Base-by-base conservation (phyloP, 768 basidiomycete genomes). In the Cystoderma amianthinum region DNA sequence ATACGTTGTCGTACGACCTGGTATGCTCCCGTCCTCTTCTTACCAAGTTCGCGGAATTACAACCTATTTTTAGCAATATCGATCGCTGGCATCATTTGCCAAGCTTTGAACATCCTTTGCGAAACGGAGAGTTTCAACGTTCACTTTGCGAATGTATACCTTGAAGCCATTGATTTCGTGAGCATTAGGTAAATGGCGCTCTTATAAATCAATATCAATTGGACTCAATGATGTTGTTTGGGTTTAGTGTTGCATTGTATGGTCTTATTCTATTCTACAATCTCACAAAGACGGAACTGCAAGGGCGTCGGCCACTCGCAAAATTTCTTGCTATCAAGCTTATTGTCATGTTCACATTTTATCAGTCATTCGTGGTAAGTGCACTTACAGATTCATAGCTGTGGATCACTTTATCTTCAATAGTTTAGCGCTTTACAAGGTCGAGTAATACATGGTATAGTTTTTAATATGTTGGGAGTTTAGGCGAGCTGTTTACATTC, bases 311-410 rank as follows among this genome's bases (percentile, higher is more conserved):
- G 19, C 93, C 91, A 18, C 63, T 93, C 19, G 77, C 82, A 18
- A 94, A 94, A 65, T 95, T 95, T 59, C 55, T 94, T 45, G 65
- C 78, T 2, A 92, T 95, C 67, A 94, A 94, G 59, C 63, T 87
- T 21, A 85, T 90, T 37, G 85, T 91, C 33, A 80, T 91, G 77
- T 80, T 85, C 57, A 91, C 89, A 0, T 93, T 88, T 60, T 95
- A 93, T 58, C 92, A 93, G 53, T 69, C 74, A 1, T 85, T 90
- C 51, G 59, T 88, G 39, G 82, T 85, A 52, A 41, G 81, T n/a
- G n/a, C n/a, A n/a, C 16, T 32, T 36, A 20, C n/a, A n/a, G n/a
- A n/a, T n/a, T n/a, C 20, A 21, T 11, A 18, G 10, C 23, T 33
- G 10, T n/a, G n/a, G n/a, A n/a, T n/a, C n/a, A n/a, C n/a, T n/a